phyloP scores from a whole-genome alignment of 345 rosid species.

The Bretschneidera sinensis region DNA sequence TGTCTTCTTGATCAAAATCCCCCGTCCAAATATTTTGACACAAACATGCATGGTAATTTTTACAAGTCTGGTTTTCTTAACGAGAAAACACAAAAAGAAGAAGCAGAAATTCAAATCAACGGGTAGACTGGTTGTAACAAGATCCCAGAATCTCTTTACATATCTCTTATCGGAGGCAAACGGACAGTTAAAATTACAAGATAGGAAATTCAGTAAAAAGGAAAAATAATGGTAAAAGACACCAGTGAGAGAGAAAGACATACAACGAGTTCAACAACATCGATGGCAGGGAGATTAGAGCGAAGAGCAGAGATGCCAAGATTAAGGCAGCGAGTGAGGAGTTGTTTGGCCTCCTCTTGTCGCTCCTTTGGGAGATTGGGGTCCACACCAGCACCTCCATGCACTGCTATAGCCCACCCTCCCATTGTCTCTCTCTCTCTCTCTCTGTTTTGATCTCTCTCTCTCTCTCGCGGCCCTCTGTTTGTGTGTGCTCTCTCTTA shows the following conservation, averaged over 20 bases:
- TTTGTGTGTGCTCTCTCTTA: neutral
- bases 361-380: constrained; percentile 78
- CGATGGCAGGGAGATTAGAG: constrained; percentile 72
- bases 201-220: neutral
- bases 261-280: constrained; percentile 94
- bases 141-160: too few relatives aligned
- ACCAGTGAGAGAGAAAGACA: neutral
- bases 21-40: too few relatives aligned
- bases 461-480: neutral
- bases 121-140: too few relatives aligned
- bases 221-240: neutral
- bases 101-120: too few relatives aligned
- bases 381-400: constrained; percentile 99
- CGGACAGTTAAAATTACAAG: too few relatives aligned
- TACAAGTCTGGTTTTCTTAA: too few relatives aligned
- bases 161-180: too few relatives aligned
- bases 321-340: constrained; percentile 82
- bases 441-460: constrained; percentile 9
- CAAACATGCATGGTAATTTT: too few relatives aligned
- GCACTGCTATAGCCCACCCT: constrained; percentile 95
- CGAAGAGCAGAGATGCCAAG: constrained; percentile 81
- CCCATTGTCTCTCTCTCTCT: constrained; percentile 39
- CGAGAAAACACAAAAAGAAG: too few relatives aligned
- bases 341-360: constrained; percentile 81
- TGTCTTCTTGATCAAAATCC: too few relatives aligned